A percentile compares a stretch with the other conserved stretches of the same genome.
Evolutionary conservation across 441 rosid species (phyloP).

Genomic region (Manihot esculenta): DNA sequence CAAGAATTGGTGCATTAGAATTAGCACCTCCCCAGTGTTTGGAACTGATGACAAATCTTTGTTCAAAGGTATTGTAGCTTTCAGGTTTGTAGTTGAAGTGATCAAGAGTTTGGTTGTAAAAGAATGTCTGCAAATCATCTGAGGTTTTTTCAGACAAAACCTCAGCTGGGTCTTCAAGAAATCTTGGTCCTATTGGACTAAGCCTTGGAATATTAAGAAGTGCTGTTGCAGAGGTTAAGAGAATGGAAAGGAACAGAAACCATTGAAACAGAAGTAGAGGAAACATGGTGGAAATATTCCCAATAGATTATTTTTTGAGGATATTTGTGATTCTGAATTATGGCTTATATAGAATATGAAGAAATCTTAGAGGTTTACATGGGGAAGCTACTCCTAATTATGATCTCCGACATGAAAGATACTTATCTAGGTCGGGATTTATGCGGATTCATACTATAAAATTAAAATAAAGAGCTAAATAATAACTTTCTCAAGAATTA

Average conservation of each 20-base stretch:
- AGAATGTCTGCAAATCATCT: constrained; percentile 36
- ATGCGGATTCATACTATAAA: too few relatives aligned
- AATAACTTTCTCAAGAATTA: too few relatives aligned
- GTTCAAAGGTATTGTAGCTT: constrained; percentile 57
- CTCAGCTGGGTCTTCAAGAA: constrained; percentile 12
- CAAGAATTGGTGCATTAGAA: constrained; percentile 56
- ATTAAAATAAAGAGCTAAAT: too few relatives aligned
- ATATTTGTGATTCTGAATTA: background rate
- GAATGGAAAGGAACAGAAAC: constrained; percentile 5
- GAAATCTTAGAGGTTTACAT: too few relatives aligned
- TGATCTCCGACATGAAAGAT: too few relatives aligned
- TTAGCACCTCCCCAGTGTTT: constrained; percentile 59
- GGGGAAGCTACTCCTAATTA: too few relatives aligned
- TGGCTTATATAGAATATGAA: background rate
- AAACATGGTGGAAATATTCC: background rate
- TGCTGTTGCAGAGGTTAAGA: constrained; percentile 4
- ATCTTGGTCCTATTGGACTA: constrained; percentile 28
- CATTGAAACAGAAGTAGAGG: background rate
- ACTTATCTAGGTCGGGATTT: too few relatives aligned
- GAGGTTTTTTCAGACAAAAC: constrained; percentile 12
- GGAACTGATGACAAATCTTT: constrained; percentile 48
- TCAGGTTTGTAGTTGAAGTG: constrained; percentile 67
- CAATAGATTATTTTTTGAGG: background rate
- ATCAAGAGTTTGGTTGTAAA: constrained; percentile 58
- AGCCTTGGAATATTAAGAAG: constrained; percentile 33